Evolutionary conservation across 495 filamentous ascomycete genomes (phyloP).

Genomic region (Penicillium dipodomyicola): DNA sequence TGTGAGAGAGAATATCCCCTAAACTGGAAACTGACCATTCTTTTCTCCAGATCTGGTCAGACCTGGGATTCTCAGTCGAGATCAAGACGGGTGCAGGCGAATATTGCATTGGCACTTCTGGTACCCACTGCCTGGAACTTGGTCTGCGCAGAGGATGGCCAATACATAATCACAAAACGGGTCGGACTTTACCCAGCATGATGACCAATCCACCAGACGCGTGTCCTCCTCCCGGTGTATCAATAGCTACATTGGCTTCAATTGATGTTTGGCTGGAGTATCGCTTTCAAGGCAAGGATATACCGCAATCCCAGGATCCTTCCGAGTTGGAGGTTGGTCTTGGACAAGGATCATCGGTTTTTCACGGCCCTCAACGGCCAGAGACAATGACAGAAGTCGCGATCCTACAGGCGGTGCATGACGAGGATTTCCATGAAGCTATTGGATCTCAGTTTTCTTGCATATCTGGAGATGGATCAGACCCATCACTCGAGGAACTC

Average conservation of each 20-base stretch:
- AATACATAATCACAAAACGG: not conserved
- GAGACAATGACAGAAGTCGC: not conserved
- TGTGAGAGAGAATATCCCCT: not conserved
- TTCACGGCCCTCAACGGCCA: not conserved
- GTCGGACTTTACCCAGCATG: conserved; percentile 18
- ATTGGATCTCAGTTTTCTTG: not conserved
- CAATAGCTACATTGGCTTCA: conserved; percentile 19
- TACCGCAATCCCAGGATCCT: not conserved
- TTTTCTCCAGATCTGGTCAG: conserved; percentile 32
- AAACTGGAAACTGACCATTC: not conserved
- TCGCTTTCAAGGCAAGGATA: not conserved
- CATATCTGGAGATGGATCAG: not conserved
- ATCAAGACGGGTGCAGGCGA: conserved; percentile 20
- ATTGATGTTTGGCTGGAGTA: conserved; percentile 29
- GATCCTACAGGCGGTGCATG: not conserved
- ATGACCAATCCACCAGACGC: conserved; percentile 20
- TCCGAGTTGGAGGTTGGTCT: not conserved
- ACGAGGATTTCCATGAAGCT: not conserved
- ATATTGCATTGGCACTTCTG: not conserved
- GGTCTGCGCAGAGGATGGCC: conserved; percentile 20
- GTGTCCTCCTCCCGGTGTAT: conserved; percentile 20
- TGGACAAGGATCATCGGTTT: not conserved
- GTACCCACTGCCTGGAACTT: conserved; percentile 23
- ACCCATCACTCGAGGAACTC: not conserved
- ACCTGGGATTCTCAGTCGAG: conserved; percentile 30